Base-by-base conservation (phyloP, 2,329 filamentous ascomycete species). In the Daldinia eschscholtzii region DNA sequence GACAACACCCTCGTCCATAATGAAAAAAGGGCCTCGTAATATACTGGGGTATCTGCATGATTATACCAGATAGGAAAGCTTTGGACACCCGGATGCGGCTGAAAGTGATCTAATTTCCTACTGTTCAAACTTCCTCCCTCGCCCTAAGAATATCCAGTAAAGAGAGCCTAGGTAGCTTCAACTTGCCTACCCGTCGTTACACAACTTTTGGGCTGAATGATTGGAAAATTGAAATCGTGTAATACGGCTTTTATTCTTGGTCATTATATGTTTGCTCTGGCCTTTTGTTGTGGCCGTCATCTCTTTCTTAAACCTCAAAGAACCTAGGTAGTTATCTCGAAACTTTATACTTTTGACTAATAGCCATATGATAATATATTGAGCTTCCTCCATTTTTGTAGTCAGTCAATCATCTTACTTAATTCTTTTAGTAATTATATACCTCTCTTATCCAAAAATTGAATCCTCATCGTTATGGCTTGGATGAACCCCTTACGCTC, bases 11-110 rank as follows among this genome's bases (percentile, higher is more conserved):
- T 50, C 26, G 30, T n/a, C 20, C 26, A 56, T 61, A 59, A 56
- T 44, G 59, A n/a, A 56, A 23, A 61, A 42, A 12, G 39, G 35
- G 12, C 20, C 9, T 62, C 10, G 2, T 56, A 35, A 57, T 57
- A 30, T 50, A 55, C 48, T 48, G 6, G 61, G 23, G 37, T 9
- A 15, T 23, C 4, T 41, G 15, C 41, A 41, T 60, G 57, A 37
- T 26, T 37, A 44, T 5, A 18, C 60, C 39, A 44, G 20, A 37
- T 55, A 7, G 23, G 13, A 59, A 46, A 33, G 65, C 59, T 23
- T 33, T 20, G 15, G 15, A 52, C 33, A 55, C 46, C 26, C 44
- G 15, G 33, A 48, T 66, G 62, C 46, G 68, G 63, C 65, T 71
- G 59, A 58, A 48, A 18, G 18, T 28, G 28, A 30, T 42, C 37